These are phyloP conservation scores for Botrytis galanthina DNA, from an alignment of 2,329 filamentous ascomycete genomes.

Conservation along the genomic window DNA sequence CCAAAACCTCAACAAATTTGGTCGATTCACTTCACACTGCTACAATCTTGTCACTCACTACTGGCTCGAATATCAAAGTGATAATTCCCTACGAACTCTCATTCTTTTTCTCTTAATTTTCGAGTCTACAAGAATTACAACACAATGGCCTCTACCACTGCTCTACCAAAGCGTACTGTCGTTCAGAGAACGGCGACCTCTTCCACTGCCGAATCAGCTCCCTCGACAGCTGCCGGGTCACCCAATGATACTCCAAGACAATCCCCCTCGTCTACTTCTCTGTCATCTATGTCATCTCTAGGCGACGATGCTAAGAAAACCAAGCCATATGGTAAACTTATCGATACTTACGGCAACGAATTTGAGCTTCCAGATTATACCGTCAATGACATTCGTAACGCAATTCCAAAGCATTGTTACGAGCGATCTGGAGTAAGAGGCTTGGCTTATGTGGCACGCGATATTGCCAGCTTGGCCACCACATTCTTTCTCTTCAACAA, in stretches of 20 bases:
- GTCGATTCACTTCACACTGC: slow-evolving; percentile 7
- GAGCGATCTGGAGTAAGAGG: slow-evolving; percentile 76
- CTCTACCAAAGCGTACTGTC: slow-evolving; percentile 28
- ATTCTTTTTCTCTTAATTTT: not conserved
- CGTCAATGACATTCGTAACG: slow-evolving; percentile 95
- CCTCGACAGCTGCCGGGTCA: slow-evolving; percentile 56
- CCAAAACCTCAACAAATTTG: slow-evolving; percentile 17
- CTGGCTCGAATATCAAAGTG: not conserved
- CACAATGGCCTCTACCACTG: slow-evolving; percentile 39
- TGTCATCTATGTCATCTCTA: slow-evolving; percentile 80
- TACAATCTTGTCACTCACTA: not conserved
- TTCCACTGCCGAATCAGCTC: slow-evolving; percentile 39
- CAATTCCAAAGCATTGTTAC: slow-evolving; percentile 97
- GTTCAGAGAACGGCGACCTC: slow-evolving; percentile 34
- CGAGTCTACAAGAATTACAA: slow-evolving; percentile 2
- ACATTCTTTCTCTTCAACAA: slow-evolving; percentile 89
- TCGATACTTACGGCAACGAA: slow-evolving; percentile 92
- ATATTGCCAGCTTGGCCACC: slow-evolving; percentile 66
- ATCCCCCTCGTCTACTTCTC: slow-evolving; percentile 80
- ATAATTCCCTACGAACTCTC: not conserved
- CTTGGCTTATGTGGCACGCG: slow-evolving; percentile 80
- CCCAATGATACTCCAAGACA: slow-evolving; percentile 58
- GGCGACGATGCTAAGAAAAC: slow-evolving; percentile 45
- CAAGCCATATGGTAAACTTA: slow-evolving; percentile 59
- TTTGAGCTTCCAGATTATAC: slow-evolving; percentile 94